Base-by-base conservation (phyloP, 1,284 basidiomycete species). In the Bondarzewia mesenterica region DNA sequence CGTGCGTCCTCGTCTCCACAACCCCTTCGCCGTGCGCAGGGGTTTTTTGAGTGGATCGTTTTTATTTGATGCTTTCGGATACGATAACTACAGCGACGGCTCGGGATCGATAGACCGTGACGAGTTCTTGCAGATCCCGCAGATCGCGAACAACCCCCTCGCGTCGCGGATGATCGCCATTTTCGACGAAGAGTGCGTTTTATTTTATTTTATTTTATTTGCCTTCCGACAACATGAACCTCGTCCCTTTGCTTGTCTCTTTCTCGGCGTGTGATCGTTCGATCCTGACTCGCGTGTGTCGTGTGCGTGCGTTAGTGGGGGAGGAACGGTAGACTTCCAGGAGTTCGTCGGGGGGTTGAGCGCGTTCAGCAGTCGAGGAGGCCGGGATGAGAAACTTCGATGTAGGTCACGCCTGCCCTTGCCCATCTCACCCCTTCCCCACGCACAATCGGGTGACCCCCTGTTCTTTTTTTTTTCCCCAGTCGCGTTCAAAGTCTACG, bases 401-500 rank as follows among this genome's bases (percentile, higher is more conserved):
- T 99, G 93, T 95, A 58, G 54, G 89, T 78, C n/a, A 22, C 21
- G 21, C 4, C 15, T 27, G 3, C 41, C 14, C 15, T 12, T 27
- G 14, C 4, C 41, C 41, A 12, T 3, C 25, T 16, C 25, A n/a
- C 47, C 41, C n/a, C 27, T 50, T 22, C 47, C 26, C 15, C 39
- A 29, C 37, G 48, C 37, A 23, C 26, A 36, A 32, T 3, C 12
- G 23, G 25, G 5, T 26, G 18, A 22, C 15, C 5, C 22, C 42
- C 21, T 22, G 32, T 37, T 20, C 25, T 41, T 21, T 37, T 23
- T 22, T 32, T 29, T 15, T 29, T 21, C 25, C n/a, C 22, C 54
- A 94, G 92, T 96, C 61, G 93, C 93, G 4, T 96, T 95, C 79
- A 96, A 99, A 65, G 96, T 99, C 45, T 99, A 99, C 63, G 96